Evolutionary conservation across 257 asterid genomes (phyloP).

Genomic region (Solanum rostratum): DNA sequence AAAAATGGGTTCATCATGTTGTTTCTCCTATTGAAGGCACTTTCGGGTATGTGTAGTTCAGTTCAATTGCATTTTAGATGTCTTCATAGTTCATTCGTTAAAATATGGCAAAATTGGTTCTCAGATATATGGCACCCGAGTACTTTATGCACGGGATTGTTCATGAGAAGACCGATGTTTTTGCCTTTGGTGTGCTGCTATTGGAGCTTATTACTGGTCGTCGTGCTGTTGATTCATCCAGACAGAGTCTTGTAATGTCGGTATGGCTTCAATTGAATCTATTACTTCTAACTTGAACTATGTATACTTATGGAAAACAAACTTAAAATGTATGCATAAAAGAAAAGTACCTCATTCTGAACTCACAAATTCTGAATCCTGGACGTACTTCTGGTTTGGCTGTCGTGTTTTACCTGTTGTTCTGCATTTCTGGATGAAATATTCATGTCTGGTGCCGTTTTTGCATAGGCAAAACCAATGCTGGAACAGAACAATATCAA

Average conservation of each 20-base stretch:
- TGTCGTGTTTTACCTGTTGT: neutral
- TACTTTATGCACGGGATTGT: slow-evolving; percentile 94
- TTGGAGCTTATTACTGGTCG: slow-evolving; percentile 95
- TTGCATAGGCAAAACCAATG: slow-evolving; percentile 68
- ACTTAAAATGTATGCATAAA: neutral
- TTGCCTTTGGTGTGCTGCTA: slow-evolving; percentile 82
- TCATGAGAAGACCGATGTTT: slow-evolving; percentile 86
- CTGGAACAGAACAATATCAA: slow-evolving; percentile 53
- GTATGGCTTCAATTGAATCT: slow-evolving; percentile 27
- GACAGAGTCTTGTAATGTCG: slow-evolving; percentile 94
- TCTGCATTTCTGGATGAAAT: neutral
- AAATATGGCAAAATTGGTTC: neutral
- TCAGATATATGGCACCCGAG: slow-evolving; percentile 97
- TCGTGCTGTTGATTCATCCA: slow-evolving; percentile 66
- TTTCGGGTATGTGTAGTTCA: slow-evolving; percentile 49
- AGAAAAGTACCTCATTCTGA: neutral
- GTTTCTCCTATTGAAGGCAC: slow-evolving; percentile 99
- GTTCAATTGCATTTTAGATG: neutral
- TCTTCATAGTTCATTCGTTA: neutral
- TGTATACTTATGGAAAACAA: neutral
- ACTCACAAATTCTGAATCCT: neutral
- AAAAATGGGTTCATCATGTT: slow-evolving; percentile 76
- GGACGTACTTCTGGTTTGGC: neutral
- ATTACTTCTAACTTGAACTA: neutral
- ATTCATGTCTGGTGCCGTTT: neutral